phyloP scores from a whole-genome alignment of 192 early-diverging fungal genomes.

The Neocallimastix lanati region DNA sequence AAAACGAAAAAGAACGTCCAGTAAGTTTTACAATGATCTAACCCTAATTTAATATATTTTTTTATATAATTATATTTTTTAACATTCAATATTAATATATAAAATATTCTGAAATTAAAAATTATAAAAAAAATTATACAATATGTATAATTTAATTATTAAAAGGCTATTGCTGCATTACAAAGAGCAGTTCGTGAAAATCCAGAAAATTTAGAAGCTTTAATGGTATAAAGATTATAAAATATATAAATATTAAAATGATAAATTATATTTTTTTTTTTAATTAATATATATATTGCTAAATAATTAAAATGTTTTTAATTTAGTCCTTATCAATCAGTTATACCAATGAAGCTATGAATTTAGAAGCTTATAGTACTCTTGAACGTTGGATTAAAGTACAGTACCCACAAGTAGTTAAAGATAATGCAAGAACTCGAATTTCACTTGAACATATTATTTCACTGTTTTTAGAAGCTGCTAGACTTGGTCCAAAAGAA shows the following conservation, averaged over 20 bases:
- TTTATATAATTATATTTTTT: no score
- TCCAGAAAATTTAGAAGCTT: constrained; percentile 25
- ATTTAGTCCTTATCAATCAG: constrained; percentile 12
- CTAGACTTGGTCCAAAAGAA: constrained; percentile 11
- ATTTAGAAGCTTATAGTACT: constrained; percentile 8
- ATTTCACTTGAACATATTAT: constrained; percentile 26
- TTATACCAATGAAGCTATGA: constrained; percentile 8
- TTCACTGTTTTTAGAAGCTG: constrained; percentile 1
- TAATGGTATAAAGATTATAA: constrained; percentile 23
- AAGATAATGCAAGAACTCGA: constrained; percentile 13
- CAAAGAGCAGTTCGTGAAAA: constrained; percentile 8
- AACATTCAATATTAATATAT: no score
- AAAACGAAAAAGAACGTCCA: constrained; percentile 7
- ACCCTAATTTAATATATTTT: no score
- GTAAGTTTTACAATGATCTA: no score
- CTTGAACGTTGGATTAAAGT: constrained; percentile 4
- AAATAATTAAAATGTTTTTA: no score
- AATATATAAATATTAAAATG: no score
- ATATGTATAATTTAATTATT: no score
- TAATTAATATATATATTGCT: no score
- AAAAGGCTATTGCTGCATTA: constrained; percentile 4
- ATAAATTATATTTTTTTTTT: no score
- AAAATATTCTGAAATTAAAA: no score
- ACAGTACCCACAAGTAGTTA: constrained; percentile 5
- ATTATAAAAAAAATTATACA: no score